phyloP scores from a whole-genome alignment of 73 alveolate genomes.

The Diophrys sp. region DNA sequence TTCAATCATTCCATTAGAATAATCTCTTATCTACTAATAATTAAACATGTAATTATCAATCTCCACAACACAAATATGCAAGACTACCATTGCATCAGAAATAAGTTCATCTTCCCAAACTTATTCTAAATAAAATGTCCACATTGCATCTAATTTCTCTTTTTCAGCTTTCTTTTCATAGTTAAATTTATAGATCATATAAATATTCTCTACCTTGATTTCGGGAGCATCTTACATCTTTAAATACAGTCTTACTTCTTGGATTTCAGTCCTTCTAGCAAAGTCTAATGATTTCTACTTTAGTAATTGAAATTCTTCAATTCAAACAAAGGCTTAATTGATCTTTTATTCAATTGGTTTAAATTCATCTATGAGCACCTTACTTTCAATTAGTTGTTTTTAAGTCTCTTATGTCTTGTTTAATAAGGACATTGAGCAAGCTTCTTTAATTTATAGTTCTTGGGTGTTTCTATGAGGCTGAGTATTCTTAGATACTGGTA shows the following conservation, averaged over 20 bases:
- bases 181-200: too few relatives aligned
- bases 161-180: neutral
- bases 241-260: too few relatives aligned
- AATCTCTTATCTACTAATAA: too few relatives aligned
- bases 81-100: too few relatives aligned
- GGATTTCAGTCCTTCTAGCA: neutral
- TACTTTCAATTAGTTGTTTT: too few relatives aligned
- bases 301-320: neutral
- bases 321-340: neutral
- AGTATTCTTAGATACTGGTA: neutral
- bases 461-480: neutral
- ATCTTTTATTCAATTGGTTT: neutral
- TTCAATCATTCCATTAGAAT: too few relatives aligned
- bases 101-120: too few relatives aligned
- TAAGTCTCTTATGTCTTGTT: neutral
- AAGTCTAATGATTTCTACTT: neutral
- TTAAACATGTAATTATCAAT: too few relatives aligned
- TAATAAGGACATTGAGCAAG: neutral
- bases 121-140: neutral
- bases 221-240: neutral
- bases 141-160: neutral
- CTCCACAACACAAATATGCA: too few relatives aligned
- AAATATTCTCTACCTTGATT: too few relatives aligned
- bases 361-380: neutral
- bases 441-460: neutral